Percentiles rank a stretch among this genome's conserved stretches.
These are phyloP conservation scores for Fraxinus pennsylvanica DNA, from an alignment of 257 asterid species.

Conservation along the genomic window DNA sequence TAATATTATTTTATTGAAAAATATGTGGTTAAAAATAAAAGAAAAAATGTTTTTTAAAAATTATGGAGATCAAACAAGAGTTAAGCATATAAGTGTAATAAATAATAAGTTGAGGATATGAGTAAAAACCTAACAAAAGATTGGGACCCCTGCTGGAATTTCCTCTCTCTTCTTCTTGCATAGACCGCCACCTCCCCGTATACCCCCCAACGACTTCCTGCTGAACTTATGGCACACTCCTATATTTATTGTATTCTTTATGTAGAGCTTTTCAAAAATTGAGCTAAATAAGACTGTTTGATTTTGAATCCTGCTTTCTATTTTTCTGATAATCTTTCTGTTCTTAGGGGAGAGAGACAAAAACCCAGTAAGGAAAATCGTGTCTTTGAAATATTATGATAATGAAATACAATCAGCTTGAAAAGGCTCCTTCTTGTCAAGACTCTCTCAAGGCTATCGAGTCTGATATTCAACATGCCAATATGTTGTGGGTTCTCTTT, in stretches of 20 bases:
- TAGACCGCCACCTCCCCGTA: no score
- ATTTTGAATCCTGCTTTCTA: background rate
- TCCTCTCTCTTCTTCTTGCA: no score
- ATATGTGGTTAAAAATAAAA: no score
- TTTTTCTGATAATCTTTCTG: constrained; percentile 11
- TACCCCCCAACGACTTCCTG: background rate
- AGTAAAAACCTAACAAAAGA: no score
- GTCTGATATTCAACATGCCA: constrained; percentile 61
- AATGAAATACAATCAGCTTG: constrained; percentile 47
- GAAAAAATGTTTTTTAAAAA: no score
- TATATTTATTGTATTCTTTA: background rate
- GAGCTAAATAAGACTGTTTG: background rate
- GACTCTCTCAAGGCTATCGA: constrained; percentile 50
- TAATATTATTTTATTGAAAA: no score
- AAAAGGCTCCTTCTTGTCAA: constrained; percentile 43
- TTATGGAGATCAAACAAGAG: no score
- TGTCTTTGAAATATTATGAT: constrained; percentile 21
- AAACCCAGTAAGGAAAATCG: background rate
- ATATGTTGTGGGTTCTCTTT: constrained; percentile 45
- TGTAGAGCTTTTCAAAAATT: background rate
- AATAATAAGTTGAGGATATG: no score
- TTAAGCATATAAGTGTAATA: no score
- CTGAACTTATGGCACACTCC: background rate
- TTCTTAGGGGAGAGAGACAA: background rate
- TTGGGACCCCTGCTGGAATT: no score